These are phyloP conservation scores for Globisporangium spinosum DNA, from an alignment of 352 stramenopile species.

Conservation along the genomic window DNA sequence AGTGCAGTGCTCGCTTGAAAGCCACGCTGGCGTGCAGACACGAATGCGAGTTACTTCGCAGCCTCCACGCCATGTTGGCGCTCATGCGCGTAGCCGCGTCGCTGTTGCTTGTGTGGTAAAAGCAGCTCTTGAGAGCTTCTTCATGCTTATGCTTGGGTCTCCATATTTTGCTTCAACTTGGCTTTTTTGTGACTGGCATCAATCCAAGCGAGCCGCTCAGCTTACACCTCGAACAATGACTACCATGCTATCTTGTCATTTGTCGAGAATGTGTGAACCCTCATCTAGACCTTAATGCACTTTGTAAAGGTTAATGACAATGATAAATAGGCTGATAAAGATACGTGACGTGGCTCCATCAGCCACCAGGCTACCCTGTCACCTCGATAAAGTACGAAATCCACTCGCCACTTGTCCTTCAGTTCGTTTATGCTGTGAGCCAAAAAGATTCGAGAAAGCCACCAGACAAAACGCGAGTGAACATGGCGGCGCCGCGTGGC, in stretches of 20 bases:
- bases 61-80: too few species aligned
- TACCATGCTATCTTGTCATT: background rate
- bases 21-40: too few species aligned
- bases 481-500: constrained; percentile 14
- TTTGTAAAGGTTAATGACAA: background rate
- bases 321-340: background rate
- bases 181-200: too few species aligned
- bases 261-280: background rate
- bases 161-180: too few species aligned
- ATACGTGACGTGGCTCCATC: background rate
- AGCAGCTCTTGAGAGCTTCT: too few species aligned
- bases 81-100: too few species aligned
- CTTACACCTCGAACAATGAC: too few species aligned
- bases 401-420: background rate
- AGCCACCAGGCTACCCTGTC: background rate
- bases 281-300: background rate
- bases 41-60: too few species aligned
- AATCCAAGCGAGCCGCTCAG: too few species aligned
- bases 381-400: background rate
- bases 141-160: too few species aligned
- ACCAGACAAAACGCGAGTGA: background rate
- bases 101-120: too few species aligned
- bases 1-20: too few species aligned
- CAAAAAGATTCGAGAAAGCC: constrained; percentile 14
- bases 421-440: background rate